phyloP scores from a whole-genome alignment of 305 asterid genomes.

The Solanum hybrid region DNA sequence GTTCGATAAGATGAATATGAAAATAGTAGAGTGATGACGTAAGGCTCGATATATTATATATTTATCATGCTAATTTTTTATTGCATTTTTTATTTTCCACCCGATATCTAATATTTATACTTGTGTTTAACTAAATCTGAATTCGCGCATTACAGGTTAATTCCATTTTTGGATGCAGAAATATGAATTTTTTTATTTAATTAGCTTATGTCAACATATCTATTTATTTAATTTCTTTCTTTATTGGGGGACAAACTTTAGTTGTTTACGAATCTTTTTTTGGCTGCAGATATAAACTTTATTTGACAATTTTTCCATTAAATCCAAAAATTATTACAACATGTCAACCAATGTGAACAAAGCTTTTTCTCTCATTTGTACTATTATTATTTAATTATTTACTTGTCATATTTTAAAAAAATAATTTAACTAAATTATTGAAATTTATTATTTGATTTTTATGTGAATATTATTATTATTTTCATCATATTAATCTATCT shows the following conservation, averaged over 20 bases:
- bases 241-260: neutral
- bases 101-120: neutral
- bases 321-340: neutral
- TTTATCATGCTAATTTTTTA: neutral
- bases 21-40: neutral
- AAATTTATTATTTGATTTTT: neutral
- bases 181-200: no score
- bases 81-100: neutral
- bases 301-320: neutral
- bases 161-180: neutral
- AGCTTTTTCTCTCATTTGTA: neutral
- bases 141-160: neutral
- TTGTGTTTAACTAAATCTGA: neutral
- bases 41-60: neutral
- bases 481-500: neutral
- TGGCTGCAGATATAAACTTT: neutral
- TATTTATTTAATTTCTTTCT: neutral
- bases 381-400: neutral
- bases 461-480: neutral
- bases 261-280: neutral
- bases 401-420: neutral
- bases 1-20: neutral
- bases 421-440: neutral
- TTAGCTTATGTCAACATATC: neutral
- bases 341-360: neutral